phyloP scores from a whole-genome alignment of 2,329 filamentous ascomycete species.

The Penicillium sp. region DNA sequence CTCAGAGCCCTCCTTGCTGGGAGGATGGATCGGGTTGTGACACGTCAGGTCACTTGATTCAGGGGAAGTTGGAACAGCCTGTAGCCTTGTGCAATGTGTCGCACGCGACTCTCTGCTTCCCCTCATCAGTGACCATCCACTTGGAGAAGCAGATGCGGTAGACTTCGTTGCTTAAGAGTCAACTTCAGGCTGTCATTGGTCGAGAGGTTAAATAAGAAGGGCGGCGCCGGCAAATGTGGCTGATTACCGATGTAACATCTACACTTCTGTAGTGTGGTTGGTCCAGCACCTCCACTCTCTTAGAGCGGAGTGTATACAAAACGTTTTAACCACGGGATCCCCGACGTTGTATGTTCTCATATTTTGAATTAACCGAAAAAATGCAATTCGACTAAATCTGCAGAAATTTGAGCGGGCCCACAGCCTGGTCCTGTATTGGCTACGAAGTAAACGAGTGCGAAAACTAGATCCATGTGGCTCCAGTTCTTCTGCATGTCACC shows the following conservation, averaged over 20 bases:
- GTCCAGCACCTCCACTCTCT: neutral
- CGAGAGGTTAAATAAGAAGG: neutral
- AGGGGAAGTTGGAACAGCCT: neutral
- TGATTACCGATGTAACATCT: conserved; percentile 10
- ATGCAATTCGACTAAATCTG: neutral
- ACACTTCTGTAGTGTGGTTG: neutral
- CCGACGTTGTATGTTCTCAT: neutral
- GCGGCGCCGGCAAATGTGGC: neutral
- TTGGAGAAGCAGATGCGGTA: neutral
- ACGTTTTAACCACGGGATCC: neutral
- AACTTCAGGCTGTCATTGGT: neutral
- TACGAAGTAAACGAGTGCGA: neutral
- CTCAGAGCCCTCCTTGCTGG: conserved; percentile 13
- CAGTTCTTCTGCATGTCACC: neutral
- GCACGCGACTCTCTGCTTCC: neutral
- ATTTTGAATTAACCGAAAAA: neutral
- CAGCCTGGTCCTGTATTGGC: neutral
- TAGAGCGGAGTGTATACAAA: conserved; percentile 4
- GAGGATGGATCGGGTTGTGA: neutral
- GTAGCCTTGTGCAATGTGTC: neutral
- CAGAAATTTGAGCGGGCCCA: neutral
- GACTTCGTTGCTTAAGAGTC: neutral
- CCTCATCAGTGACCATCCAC: neutral
- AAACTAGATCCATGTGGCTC: neutral
- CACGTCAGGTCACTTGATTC: neutral